A percentile compares a stretch with the other conserved stretches of the same genome.
Evolutionary conservation across 768 basidiomycete species (phyloP).

Genomic region (Trametes villosa): DNA sequence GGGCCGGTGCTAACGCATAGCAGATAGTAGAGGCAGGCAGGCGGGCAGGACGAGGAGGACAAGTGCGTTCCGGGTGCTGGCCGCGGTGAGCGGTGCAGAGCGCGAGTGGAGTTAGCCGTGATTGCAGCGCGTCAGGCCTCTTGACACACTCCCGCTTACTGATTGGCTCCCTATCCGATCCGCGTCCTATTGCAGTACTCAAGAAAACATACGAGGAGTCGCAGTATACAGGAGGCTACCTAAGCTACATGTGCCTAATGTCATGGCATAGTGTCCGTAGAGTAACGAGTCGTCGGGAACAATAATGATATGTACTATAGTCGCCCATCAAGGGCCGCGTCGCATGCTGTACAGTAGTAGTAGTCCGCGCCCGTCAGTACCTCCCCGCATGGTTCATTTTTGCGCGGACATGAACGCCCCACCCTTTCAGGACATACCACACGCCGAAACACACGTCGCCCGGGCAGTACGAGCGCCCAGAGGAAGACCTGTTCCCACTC

Average conservation of each 20-base stretch:
- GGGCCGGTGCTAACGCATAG: conserved; percentile 9
- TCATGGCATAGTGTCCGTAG: conserved; percentile 12
- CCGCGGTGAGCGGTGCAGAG: not conserved
- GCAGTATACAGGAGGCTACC: not conserved
- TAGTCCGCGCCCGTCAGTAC: conserved; percentile 17
- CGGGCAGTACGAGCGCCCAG: conserved; percentile 13
- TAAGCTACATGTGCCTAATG: conserved; percentile 16
- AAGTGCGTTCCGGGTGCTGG: conserved; percentile 5
- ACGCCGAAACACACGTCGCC: conserved; percentile 15
- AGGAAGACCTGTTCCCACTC: conserved; percentile 11
- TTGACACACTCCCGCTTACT: conserved; percentile 13
- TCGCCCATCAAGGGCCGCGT: conserved; percentile 14
- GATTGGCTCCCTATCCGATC: conserved; percentile 9
- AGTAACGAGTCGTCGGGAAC: not conserved
- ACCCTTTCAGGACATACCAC: conserved; percentile 21
- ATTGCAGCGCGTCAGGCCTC: conserved; percentile 11
- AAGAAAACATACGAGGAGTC: not conserved
- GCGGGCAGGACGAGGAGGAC: not conserved
- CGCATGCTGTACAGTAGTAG: not conserved
- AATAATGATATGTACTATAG: conserved; percentile 5
- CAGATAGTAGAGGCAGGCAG: not conserved
- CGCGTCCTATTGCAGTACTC: not conserved
- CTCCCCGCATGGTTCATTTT: conserved; percentile 18
- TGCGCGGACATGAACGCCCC: conserved; percentile 21
- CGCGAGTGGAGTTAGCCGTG: conserved; percentile 13